Evolutionary conservation across 1,284 basidiomycete genomes (phyloP).

Genomic region (Heterobasidion irregulare): DNA sequence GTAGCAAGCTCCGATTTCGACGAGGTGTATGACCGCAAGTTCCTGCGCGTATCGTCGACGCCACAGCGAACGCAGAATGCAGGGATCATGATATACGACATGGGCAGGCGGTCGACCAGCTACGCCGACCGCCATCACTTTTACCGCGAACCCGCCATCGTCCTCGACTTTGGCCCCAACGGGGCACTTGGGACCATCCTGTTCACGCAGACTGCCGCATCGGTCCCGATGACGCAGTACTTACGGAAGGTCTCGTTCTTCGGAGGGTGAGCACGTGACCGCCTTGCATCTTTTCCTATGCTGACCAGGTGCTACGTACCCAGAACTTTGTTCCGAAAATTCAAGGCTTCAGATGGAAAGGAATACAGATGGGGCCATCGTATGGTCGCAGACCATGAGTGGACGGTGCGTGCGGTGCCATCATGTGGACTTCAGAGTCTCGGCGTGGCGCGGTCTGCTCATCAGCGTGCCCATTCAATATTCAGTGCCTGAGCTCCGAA

Average conservation of each 20-base stretch:
- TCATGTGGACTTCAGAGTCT: slow-evolving; percentile 2
- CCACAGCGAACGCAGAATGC: slow-evolving; percentile 22
- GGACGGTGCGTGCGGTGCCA: slow-evolving; percentile 43
- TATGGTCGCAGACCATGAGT: slow-evolving; percentile 48
- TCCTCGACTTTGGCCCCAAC: slow-evolving; percentile 48
- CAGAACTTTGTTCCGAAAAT: slow-evolving; percentile 58
- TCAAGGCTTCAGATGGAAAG: slow-evolving; percentile 52
- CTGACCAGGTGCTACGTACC: neutral
- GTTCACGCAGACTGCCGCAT: slow-evolving; percentile 31
- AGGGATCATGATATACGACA: slow-evolving; percentile 42
- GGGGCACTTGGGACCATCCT: slow-evolving; percentile 49
- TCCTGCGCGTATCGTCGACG: slow-evolving; percentile 47
- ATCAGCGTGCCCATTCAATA: neutral
- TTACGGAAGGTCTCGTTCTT: slow-evolving; percentile 53
- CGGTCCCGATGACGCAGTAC: slow-evolving; percentile 52
- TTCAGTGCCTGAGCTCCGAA: slow-evolving; percentile 48
- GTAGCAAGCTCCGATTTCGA: slow-evolving; percentile 53
- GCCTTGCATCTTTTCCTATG: neutral
- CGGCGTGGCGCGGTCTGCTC: neutral
- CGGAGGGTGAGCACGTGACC: slow-evolving; percentile 39
- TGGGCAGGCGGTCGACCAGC: slow-evolving; percentile 52
- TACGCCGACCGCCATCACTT: slow-evolving; percentile 42
- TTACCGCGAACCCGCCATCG: slow-evolving; percentile 38
- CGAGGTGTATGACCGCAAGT: slow-evolving; percentile 66
- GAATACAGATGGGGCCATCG: slow-evolving; percentile 60